Conservation (phyloP, 106 monocot species). For the Amphibolis antarctica region DNA sequence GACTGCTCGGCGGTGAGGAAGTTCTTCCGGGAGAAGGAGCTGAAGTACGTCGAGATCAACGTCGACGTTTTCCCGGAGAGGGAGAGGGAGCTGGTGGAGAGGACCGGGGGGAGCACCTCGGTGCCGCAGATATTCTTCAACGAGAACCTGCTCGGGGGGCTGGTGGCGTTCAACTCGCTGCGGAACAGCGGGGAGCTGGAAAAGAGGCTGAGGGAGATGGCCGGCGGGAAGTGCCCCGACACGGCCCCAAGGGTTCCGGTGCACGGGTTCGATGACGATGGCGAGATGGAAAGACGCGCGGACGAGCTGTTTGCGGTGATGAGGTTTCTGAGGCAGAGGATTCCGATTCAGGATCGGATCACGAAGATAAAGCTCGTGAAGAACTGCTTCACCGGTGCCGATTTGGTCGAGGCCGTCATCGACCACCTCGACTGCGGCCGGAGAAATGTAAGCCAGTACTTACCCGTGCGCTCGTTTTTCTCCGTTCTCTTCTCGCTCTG, state of each 20-base stretch:
- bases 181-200: constrained; percentile 94
- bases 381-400: constrained; percentile 80
- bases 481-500: too few relatives aligned
- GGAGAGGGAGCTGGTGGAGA: constrained; percentile 51
- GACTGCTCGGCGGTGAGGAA: constrained; percentile 72
- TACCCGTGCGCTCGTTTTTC: background rate
- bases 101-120: constrained; percentile 36
- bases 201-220: constrained; percentile 39
- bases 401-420: constrained; percentile 69
- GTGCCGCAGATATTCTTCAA: constrained; percentile 89
- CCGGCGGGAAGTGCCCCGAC: constrained; percentile 44
- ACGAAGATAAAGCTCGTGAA: constrained; percentile 67
- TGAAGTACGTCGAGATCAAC: constrained; percentile 89
- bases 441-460: constrained; percentile 33
- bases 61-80: constrained; percentile 84
- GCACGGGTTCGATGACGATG: constrained; percentile 58
- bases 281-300: constrained; percentile 5
- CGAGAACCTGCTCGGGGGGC: constrained; percentile 68
- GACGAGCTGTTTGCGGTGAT: constrained; percentile 40
- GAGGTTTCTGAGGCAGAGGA: constrained; percentile 38
- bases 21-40: constrained; percentile 43
- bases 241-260: constrained; percentile 49
- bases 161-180: constrained; percentile 71
- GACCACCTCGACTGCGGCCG: constrained; percentile 67
- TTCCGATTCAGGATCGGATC: constrained; percentile 75